These are phyloP conservation scores for Anethum foeniculum DNA, from an alignment of 140 eudicot genomes.

Conservation along the genomic window DNA sequence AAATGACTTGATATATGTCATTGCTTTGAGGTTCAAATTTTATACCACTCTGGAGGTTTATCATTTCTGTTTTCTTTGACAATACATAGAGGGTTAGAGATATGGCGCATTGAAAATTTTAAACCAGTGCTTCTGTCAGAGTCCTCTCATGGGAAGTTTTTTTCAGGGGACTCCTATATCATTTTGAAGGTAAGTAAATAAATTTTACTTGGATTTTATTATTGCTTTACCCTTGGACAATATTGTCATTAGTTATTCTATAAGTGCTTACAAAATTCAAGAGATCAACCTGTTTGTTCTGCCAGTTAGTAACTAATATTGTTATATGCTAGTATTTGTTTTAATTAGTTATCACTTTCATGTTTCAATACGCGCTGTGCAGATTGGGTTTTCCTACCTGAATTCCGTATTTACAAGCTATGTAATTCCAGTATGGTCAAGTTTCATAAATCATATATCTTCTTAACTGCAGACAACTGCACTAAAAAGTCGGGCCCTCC, in stretches of 20 bases:
- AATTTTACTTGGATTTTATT: background rate
- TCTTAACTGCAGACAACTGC: conserved; percentile 66
- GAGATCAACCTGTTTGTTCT: background rate
- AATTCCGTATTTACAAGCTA: background rate
- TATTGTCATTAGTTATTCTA: background rate
- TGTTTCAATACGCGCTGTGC: background rate
- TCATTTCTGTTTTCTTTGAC: conserved; percentile 35
- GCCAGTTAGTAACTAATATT: background rate
- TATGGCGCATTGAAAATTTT: conserved; percentile 93
- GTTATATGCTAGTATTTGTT: background rate
- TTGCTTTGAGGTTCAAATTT: background rate
- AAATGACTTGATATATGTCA: background rate
- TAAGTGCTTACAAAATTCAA: background rate
- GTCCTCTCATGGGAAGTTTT: conserved; percentile 76
- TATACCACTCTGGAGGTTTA: conserved; percentile 10
- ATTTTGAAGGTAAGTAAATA: conserved; percentile 55
- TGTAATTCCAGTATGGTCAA: background rate
- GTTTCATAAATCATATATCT: conserved; percentile 8
- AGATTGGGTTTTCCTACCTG: background rate
- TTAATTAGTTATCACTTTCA: background rate
- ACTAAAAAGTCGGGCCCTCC: conserved; percentile 75
- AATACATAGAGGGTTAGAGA: conserved; percentile 69
- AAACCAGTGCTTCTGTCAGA: conserved; percentile 62
- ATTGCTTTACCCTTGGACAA: background rate
- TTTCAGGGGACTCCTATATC: conserved; percentile 81